Base-by-base conservation (phyloP, 768 basidiomycete species). In the Hemileccinum impolitum region DNA sequence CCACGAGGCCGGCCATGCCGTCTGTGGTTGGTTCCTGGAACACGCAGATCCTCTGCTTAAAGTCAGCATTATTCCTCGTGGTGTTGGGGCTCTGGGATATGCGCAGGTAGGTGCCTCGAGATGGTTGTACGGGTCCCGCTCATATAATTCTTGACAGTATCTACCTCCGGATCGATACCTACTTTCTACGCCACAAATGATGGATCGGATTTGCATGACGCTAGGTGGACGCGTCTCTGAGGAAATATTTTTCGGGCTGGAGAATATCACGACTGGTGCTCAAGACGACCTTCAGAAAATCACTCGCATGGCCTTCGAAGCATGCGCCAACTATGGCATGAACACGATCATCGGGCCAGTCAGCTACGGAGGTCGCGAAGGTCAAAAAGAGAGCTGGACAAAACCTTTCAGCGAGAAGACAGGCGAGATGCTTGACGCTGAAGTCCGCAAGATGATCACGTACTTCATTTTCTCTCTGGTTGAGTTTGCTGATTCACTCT, bases 321-420 rank as follows among this genome's bases (percentile, higher is more conserved):
- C 87, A 4, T 92, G 89, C 54, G 90, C 90, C 8, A 93, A 93
- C 68, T 96, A 96, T 70, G 96, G 96, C 51, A 97, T 99, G 95
- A 95, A 94, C 71, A 76, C 82, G 43, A 80, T 83, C 45, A 91
- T 99, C 54, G 96, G 96, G 1, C 96, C 96, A 2, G 90, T 99
- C 53, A 94, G 91, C 59, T 99, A 98, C 62, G 93, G 94, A 43
- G 89, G 90, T n/a, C 78, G 84, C 40, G 81, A 90, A 56, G 87
- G 84, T 23, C 78, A 89, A 39, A 85, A 85, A 38, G 93, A 95
- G 64, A 75, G 80, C 45, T 95, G 93, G 87, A 90, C 90, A 45
- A 99, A 99, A 67, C 96, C 95, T 6, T 99, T 98, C 76, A 93
- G 90, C 59, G 96, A 99, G 77, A 90, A 89, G 70, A 98, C 96